Base-by-base conservation (phyloP, 2,329 filamentous ascomycete genomes). In the Daldinia sp. region DNA sequence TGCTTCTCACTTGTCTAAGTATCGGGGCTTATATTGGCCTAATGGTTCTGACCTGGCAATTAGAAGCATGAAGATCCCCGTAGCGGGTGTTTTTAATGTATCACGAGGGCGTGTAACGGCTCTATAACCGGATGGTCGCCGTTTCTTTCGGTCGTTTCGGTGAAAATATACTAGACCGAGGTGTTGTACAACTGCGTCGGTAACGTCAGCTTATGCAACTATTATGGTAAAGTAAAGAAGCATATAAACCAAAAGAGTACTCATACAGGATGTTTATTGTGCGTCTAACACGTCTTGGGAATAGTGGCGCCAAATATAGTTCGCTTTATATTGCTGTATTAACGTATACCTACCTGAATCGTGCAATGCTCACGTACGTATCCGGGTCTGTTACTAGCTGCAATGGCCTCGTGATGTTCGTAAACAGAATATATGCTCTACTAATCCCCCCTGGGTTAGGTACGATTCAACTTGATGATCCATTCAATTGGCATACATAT, bases 11-110 rank as follows among this genome's bases (percentile, higher is more conserved):
- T 1, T 71, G 77, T 7, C 75, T 91, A 68, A 90, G 88, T 70
- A 75, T 90, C 46, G 81, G 82, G 41, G 87, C 88, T 4, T 90
- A 91, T 76, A 74, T 86, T 6, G 84, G 83, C 39, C 78, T 91
- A 73, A 77, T 90, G 72, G 82, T 87, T 28, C 77, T 91, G 72
- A 87, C 87, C 0, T 85, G 84, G 82, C 78, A 80, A 59, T 75
- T 88, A 54, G 72, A 71, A 9, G 56, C 69, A 6, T 80, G 62
- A 60, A 28, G 18, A 20, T 23, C 3, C n/a, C 26, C 26, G 5
- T 2, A 37, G 44, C 23, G 26, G 15, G 15, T 23, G 15, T 28
- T 28, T 28, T 6, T 7, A n/a, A 18, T 33, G 15, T 13, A 23
- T 10, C 26, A 15, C 7, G 13, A 28, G 44, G 23, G 9, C 33